phyloP scores from a whole-genome alignment of 202 grass and related monocot species.

The Elaeis oleifera region DNA sequence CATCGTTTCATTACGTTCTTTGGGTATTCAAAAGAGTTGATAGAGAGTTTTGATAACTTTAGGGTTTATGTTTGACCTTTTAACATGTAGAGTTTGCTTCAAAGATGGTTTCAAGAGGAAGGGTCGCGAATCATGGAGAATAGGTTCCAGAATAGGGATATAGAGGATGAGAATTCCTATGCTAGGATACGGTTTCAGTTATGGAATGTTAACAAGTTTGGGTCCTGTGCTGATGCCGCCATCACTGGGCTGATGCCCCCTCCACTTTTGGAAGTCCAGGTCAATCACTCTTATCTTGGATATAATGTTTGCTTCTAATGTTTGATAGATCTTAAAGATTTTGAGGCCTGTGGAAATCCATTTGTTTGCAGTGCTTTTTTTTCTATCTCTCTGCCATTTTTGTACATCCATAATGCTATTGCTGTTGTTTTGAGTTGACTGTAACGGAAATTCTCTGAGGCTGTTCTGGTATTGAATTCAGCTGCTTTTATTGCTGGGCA shows the following conservation, averaged over 20 bases:
- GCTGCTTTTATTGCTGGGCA: constrained; percentile 75
- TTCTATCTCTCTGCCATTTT: too few species aligned
- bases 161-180: constrained; percentile 48
- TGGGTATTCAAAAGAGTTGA: too few species aligned
- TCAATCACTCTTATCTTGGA: constrained; percentile 11
- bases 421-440: constrained; percentile 13
- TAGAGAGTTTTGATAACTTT: not conserved
- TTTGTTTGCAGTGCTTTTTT: too few species aligned
- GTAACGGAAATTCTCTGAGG: constrained; percentile 51
- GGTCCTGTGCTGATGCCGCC: constrained; percentile 72
- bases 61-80: constrained; percentile 11
- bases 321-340: too few species aligned
- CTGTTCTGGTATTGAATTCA: constrained; percentile 70
- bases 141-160: constrained; percentile 47
- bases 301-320: too few species aligned
- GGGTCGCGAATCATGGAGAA: constrained; percentile 52
- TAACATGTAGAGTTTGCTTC: constrained; percentile 49
- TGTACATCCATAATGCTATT: too few species aligned
- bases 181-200: constrained; percentile 58
- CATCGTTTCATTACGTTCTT: too few species aligned
- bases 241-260: constrained; percentile 90
- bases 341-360: too few species aligned
- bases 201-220: constrained; percentile 86
- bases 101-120: constrained; percentile 55
- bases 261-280: constrained; percentile 87